These are phyloP conservation scores for Alternaria triticimaculans DNA, from an alignment of 2,329 filamentous ascomycete species.

Conservation along the genomic window DNA sequence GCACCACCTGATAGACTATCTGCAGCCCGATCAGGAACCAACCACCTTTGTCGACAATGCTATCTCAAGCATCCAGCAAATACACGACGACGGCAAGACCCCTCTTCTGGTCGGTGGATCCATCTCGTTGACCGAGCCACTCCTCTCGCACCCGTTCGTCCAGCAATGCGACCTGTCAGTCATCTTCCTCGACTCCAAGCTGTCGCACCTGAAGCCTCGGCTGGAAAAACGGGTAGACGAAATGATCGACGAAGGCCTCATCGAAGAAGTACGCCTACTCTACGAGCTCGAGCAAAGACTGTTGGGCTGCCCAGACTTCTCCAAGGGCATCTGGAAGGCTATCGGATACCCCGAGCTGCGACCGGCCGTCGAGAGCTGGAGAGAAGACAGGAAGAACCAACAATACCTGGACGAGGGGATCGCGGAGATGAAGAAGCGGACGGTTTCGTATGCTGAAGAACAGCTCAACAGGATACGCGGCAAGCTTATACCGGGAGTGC, in stretches of 20 bases:
- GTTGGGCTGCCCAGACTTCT: neutral
- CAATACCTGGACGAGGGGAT: neutral
- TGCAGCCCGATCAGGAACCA: neutral
- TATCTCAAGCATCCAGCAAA: neutral
- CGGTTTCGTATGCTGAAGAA: neutral
- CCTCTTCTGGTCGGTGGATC: neutral
- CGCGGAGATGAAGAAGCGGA: neutral
- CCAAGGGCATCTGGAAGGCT: neutral
- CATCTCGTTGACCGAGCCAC: neutral
- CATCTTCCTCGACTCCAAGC: neutral
- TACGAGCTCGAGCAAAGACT: neutral
- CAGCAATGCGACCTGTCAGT: neutral
- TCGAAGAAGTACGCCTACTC: neutral
- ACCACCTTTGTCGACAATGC: neutral
- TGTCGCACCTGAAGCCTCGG: neutral
- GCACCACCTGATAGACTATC: constrained; percentile 1
- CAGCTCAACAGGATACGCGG: neutral
- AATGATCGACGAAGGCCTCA: neutral
- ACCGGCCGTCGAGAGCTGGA: neutral
- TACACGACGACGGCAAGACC: neutral
- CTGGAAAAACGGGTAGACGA: neutral
- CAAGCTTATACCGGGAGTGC: neutral
- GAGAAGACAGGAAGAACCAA: neutral
- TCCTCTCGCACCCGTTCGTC: neutral
- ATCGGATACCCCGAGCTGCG: neutral